Conservation (phyloP, 305 asterid genomes). For the Solanum hybrid region DNA sequence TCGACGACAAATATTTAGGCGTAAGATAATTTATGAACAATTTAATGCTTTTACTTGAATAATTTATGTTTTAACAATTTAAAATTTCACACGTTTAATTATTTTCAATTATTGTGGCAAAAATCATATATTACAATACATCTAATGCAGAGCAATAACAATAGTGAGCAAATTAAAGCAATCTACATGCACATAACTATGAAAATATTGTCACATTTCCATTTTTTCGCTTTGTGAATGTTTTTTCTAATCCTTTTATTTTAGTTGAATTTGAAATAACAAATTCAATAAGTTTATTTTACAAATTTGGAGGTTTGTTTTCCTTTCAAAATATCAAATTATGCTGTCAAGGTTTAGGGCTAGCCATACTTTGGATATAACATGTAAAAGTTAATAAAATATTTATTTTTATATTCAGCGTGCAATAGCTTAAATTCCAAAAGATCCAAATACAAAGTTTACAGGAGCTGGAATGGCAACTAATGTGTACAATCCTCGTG, state of each 20-base stretch:
- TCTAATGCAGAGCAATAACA: neutral
- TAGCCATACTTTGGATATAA: neutral
- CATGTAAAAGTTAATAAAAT: neutral
- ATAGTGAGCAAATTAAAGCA: neutral
- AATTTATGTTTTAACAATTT: neutral
- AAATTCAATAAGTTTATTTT: neutral
- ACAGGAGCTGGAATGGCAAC: neutral
- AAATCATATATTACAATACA: neutral
- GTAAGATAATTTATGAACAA: neutral
- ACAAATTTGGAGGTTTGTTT: neutral
- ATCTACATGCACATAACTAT: neutral
- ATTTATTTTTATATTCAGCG: neutral
- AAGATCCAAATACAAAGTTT: neutral
- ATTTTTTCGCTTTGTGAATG: neutral
- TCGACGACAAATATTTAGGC: neutral
- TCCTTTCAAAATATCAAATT: neutral
- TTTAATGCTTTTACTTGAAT: neutral
- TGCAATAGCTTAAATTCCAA: neutral
- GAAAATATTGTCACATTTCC: neutral
- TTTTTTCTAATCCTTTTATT: neutral
- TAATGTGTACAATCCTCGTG: neutral
- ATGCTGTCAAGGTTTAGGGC: neutral
- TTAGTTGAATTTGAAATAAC: neutral
- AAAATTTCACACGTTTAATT: neutral
- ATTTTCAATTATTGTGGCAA: neutral